phyloP scores from a whole-genome alignment of 202 grass and related monocot genomes.

The Musa balbisiana region DNA sequence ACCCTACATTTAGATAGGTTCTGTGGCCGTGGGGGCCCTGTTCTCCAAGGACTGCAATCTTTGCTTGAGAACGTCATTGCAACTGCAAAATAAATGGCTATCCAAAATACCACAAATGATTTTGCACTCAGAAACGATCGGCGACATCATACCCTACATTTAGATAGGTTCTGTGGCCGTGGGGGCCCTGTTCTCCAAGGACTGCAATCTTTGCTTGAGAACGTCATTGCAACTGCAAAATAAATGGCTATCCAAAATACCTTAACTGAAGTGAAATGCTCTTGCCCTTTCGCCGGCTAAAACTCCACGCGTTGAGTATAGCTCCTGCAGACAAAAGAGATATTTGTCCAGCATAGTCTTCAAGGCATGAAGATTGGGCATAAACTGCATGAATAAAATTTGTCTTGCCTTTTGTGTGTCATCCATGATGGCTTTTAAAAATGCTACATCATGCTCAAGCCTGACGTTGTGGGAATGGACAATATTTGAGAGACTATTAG shows the following conservation, averaged over 20 bases:
- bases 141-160: background rate
- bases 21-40: no score
- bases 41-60: no score
- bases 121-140: background rate
- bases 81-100: background rate
- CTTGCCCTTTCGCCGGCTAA: conserved; percentile 61
- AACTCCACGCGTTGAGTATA: conserved; percentile 67
- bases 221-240: conserved; percentile 55
- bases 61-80: no score
- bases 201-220: conserved; percentile 72
- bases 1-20: no score
- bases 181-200: conserved; percentile 60
- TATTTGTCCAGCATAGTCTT: background rate
- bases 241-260: no score
- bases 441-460: conserved; percentile 82
- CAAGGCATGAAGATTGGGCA: background rate
- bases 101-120: background rate
- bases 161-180: conserved; percentile 49
- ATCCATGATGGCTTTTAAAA: conserved; percentile 80
- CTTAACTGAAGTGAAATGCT: conserved; percentile 78
- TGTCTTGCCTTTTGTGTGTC: conserved; percentile 70
- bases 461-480: conserved; percentile 74
- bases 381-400: background rate
- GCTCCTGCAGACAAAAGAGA: conserved; percentile 33
- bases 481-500: conserved; percentile 63